Conservation (phyloP, 495 filamentous ascomycete species). For the Cairneyella variabilis region DNA sequence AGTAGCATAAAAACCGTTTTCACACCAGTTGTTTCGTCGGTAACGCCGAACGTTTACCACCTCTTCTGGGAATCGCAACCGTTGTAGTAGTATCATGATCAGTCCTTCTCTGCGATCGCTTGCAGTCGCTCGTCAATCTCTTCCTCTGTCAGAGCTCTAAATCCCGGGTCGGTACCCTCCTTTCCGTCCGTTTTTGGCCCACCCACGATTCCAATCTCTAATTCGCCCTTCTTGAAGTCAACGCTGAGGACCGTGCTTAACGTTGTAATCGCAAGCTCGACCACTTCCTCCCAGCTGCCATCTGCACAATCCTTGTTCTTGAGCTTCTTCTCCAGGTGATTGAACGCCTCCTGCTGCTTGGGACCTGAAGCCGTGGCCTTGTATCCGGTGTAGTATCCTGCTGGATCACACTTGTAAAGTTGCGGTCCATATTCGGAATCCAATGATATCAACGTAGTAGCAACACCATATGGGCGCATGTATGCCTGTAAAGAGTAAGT, state of each 20-base stretch:
- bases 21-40: conserved; percentile 10
- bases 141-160: conserved; percentile 89
- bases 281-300: conserved; percentile 95
- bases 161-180: conserved; percentile 70
- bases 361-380: conserved; percentile 96
- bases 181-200: conserved; percentile 74
- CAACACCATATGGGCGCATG: conserved; percentile 96
- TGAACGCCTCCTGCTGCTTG: conserved; percentile 97
- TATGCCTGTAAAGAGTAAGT: conserved; percentile 62
- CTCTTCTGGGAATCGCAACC: conserved; percentile 8
- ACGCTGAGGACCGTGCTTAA: conserved; percentile 95
- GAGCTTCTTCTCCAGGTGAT: conserved; percentile 97
- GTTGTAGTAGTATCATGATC: conserved; percentile 28
- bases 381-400: conserved; percentile 96
- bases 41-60: conserved; percentile 19
- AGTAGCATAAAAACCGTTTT: conserved; percentile 5
- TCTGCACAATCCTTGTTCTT: conserved; percentile 97
- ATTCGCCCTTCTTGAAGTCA: conserved; percentile 98
- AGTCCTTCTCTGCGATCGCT: conserved; percentile 98
- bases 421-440: conserved; percentile 93
- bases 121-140: conserved; percentile 98
- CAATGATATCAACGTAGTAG: conserved; percentile 88
- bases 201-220: conserved; percentile 95
- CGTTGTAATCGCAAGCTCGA: conserved; percentile 91
- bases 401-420: conserved; percentile 96